Evolutionary conservation across 768 basidiomycete species (phyloP).

Genomic region (Panaeolus cyanescens): DNA sequence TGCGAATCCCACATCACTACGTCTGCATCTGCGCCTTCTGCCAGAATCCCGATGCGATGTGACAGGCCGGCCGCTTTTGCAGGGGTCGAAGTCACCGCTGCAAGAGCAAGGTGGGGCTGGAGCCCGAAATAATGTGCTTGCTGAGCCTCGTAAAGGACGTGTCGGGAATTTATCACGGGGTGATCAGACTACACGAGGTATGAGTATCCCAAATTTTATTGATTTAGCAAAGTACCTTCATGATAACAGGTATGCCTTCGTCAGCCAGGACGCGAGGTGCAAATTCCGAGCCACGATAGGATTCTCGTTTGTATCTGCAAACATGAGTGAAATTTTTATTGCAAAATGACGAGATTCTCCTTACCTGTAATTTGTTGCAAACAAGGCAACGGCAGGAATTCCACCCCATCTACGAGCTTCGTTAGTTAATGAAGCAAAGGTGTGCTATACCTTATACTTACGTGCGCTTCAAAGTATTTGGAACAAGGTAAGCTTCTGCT

Average conservation of each 20-base stretch:
- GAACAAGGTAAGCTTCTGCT: slow-evolving; percentile 89
- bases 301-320: slow-evolving; percentile 47
- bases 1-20: slow-evolving; percentile 79
- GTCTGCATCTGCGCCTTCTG: slow-evolving; percentile 62
- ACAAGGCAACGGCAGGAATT: slow-evolving; percentile 76
- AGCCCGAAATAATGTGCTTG: slow-evolving; percentile 72
- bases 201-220: neutral
- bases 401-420: slow-evolving; percentile 42
- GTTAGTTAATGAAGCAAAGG: neutral
- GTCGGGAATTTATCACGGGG: slow-evolving; percentile 61
- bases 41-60: slow-evolving; percentile 72
- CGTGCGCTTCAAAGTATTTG: slow-evolving; percentile 74
- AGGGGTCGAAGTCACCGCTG: slow-evolving; percentile 67
- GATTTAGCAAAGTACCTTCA: slow-evolving; percentile 56
- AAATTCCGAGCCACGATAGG: slow-evolving; percentile 76
- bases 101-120: slow-evolving; percentile 55
- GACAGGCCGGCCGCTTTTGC: slow-evolving; percentile 68
- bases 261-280: slow-evolving; percentile 78
- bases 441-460: slow-evolving; percentile 34
- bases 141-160: slow-evolving; percentile 72
- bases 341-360: neutral
- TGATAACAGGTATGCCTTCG: slow-evolving; percentile 67
- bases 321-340: neutral
- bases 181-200: slow-evolving; percentile 51
- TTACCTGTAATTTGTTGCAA: slow-evolving; percentile 74